Base-by-base conservation (phyloP, 306 rosid species). In the Glycyrrhiza uralensis region DNA sequence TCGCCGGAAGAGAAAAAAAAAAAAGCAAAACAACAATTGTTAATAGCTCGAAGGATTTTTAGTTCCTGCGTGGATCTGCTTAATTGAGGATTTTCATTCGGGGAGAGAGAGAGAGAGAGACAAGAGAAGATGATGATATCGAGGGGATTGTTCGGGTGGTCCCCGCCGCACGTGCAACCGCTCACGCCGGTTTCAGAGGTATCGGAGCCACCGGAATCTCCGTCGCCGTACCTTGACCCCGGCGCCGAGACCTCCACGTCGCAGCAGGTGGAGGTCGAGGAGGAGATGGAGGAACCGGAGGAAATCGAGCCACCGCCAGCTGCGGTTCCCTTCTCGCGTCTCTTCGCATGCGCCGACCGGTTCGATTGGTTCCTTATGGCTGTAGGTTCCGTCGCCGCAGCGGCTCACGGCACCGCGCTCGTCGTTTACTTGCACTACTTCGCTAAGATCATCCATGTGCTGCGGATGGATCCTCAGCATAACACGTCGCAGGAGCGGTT, bases 151-250 rank as follows among this genome's bases (percentile, higher is more conserved):
- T 93, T 93, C 79, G 98, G 98, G 79, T 93, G 86, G 89, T 93
- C 98, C 30, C 98, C 98, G 42, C 98, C 98, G 32, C 98, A 93
- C 51, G 80, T 93, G 59, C 98, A 93, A 79, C 98, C 98, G 9
- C 78, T 93, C 22, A 93, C 98, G 63, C 98, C 98, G 44, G 98
- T 93, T 1, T 93, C 98, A 45, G 98, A 90, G 80, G 98, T 93
- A 0, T 93, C 98, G 2, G 98, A 93, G 87, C 98, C 98, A 52
- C 98, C 98, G 80, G 98, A 90, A 55, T 93, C 98, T 20, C 98
- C 98, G 32, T 93, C 98, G 55, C 98, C 98, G 59, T 93, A 93
- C 56, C 15, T 89, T 10, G 98, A 93, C 70, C 87, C 74, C 15
- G 74, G 90, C 49, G 90, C 79, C 0, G 98, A 93, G 62, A 52